Evolutionary conservation across 768 basidiomycete species (phyloP).

Genomic region (Trametes villosa): DNA sequence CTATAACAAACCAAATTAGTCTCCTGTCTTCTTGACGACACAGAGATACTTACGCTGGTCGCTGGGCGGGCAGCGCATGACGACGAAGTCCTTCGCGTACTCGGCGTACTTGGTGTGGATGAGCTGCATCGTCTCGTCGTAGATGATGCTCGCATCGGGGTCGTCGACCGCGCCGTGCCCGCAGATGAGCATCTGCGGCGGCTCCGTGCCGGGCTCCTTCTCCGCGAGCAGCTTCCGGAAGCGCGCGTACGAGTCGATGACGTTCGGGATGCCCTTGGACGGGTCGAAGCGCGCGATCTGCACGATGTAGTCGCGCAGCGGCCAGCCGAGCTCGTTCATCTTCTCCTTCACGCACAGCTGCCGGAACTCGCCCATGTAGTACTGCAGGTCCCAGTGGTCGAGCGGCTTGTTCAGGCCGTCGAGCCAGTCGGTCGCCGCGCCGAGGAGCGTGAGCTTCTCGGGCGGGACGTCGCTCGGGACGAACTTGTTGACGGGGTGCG

Average conservation of each 20-base stretch:
- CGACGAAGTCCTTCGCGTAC: constrained; percentile 46
- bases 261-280: constrained; percentile 79
- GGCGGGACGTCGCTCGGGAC: constrained; percentile 84
- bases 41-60: constrained; percentile 66
- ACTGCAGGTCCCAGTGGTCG: constrained; percentile 78
- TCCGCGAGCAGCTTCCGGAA: constrained; percentile 70
- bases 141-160: constrained; percentile 92
- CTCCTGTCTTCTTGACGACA: constrained; percentile 7
- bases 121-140: constrained; percentile 73
- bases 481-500: constrained; percentile 92
- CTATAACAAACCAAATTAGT: constrained; percentile 39
- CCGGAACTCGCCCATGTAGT: constrained; percentile 89
- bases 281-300: constrained; percentile 97
- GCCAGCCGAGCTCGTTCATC: constrained; percentile 81
- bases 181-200: constrained; percentile 79
- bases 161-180: constrained; percentile 96
- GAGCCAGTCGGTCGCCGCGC: constrained; percentile 88
- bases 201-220: constrained; percentile 51
- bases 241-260: constrained; percentile 85
- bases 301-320: constrained; percentile 80
- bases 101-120: constrained; percentile 43
- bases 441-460: constrained; percentile 71
- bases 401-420: constrained; percentile 96
- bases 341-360: constrained; percentile 79
- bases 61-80: constrained; percentile 74